Conservation (phyloP, 345 rosid genomes). For the Psidium guajava region DNA sequence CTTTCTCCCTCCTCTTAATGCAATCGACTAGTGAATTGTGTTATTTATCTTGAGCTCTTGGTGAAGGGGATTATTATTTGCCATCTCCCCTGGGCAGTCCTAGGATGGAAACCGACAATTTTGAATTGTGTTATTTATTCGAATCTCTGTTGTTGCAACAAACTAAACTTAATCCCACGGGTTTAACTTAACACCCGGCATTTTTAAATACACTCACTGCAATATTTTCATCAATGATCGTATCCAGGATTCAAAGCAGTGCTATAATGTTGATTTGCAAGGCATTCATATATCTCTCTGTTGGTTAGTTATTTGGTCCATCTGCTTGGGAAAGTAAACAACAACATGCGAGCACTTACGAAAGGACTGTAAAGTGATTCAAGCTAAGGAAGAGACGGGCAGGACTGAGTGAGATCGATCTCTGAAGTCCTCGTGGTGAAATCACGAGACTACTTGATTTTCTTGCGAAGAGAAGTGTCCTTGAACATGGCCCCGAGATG, state of each 20-base stretch:
- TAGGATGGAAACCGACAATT: not conserved
- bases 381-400: not conserved
- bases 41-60: not conserved
- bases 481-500: not conserved
- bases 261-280: not conserved
- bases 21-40: not conserved
- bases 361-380: not conserved
- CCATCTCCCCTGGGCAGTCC: not conserved
- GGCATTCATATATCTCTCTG: not conserved
- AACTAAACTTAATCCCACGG: not conserved
- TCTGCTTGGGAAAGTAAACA: not conserved
- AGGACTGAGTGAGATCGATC: not conserved
- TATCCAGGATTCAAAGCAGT: not conserved
- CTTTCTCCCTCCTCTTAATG: not conserved
- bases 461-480: not conserved
- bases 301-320: not conserved
- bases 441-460: not conserved
- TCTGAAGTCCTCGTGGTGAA: not conserved
- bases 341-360: not conserved
- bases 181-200: not conserved
- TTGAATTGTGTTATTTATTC: not conserved
- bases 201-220: not conserved
- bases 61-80: not conserved
- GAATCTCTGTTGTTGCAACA: not conserved
- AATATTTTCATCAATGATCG: not conserved